phyloP scores from a whole-genome alignment of 2,329 filamentous ascomycete species.

The Colletotrichum sp. region DNA sequence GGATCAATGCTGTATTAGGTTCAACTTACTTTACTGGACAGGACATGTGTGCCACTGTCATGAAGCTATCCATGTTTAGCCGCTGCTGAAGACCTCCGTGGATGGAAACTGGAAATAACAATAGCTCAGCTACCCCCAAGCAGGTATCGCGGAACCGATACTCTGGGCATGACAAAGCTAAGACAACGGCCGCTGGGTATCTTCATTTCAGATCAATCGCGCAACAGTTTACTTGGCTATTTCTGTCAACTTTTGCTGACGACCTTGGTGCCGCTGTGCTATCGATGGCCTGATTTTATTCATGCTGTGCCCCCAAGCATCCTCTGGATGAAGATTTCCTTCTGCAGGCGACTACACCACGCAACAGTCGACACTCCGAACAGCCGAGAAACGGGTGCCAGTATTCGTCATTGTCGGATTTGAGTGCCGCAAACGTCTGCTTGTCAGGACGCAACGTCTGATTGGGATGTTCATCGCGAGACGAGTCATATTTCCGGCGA shows the following conservation, averaged over 20 bases:
- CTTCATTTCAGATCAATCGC: not conserved
- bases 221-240: not conserved
- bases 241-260: not conserved
- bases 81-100: not conserved
- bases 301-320: not conserved
- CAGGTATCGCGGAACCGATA: not conserved
- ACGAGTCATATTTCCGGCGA: not conserved
- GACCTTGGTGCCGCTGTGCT: not conserved
- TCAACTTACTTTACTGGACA: not conserved
- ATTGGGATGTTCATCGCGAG: not conserved
- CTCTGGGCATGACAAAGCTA: not conserved
- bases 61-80: not conserved
- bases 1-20: not conserved
- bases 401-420: not conserved
- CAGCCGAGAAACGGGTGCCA: not conserved
- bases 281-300: not conserved
- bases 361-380: not conserved
- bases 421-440: not conserved
- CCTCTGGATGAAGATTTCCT: not conserved
- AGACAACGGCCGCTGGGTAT: not conserved
- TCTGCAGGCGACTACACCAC: not conserved
- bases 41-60: not conserved
- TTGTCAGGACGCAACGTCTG: not conserved
- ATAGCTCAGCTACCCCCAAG: not conserved
- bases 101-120: not conserved